phyloP scores from a whole-genome alignment of 768 basidiomycete genomes.

The Boletus rubroflammeus region DNA sequence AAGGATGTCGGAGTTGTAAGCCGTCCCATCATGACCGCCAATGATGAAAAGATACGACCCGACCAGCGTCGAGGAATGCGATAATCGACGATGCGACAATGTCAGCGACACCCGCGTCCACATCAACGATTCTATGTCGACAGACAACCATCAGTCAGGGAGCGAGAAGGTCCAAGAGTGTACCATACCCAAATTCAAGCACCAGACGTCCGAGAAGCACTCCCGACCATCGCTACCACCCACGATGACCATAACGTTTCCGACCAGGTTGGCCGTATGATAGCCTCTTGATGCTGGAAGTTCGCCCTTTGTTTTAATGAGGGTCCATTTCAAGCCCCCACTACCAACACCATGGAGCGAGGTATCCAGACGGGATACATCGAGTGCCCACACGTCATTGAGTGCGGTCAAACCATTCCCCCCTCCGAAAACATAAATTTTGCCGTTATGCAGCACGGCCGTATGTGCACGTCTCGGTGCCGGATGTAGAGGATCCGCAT shows the following conservation, averaged over 20 bases:
- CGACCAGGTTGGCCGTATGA: conserved; percentile 85
- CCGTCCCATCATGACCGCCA: conserved; percentile 81
- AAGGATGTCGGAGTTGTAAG: conserved; percentile 72
- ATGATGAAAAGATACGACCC: conserved; percentile 88
- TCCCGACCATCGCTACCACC: conserved; percentile 91
- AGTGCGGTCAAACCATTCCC: conserved; percentile 89
- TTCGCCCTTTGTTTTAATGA: conserved; percentile 52
- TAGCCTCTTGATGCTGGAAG: conserved; percentile 74
- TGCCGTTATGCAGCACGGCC: conserved; percentile 65
- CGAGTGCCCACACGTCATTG: conserved; percentile 87
- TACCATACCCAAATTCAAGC: conserved; percentile 75
- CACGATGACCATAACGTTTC: conserved; percentile 80
- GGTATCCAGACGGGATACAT: conserved; percentile 48
- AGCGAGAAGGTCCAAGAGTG: neutral
- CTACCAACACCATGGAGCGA: conserved; percentile 14
- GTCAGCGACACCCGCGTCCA: conserved; percentile 28
- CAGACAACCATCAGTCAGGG: neutral
- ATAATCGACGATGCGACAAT: conserved; percentile 54
- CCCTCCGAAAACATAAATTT: conserved; percentile 89
- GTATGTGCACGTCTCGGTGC: conserved; percentile 85
- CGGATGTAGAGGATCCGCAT: conserved; percentile 35
- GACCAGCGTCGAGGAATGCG: conserved; percentile 86
- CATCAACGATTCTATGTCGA: conserved; percentile 22
- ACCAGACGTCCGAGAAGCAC: conserved; percentile 87
- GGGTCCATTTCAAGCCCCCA: conserved; percentile 51